A percentile compares a stretch with the other conserved stretches of the same genome.
phyloP scores from a whole-genome alignment of 2,329 filamentous ascomycete genomes.

The Apiospora koreana region DNA sequence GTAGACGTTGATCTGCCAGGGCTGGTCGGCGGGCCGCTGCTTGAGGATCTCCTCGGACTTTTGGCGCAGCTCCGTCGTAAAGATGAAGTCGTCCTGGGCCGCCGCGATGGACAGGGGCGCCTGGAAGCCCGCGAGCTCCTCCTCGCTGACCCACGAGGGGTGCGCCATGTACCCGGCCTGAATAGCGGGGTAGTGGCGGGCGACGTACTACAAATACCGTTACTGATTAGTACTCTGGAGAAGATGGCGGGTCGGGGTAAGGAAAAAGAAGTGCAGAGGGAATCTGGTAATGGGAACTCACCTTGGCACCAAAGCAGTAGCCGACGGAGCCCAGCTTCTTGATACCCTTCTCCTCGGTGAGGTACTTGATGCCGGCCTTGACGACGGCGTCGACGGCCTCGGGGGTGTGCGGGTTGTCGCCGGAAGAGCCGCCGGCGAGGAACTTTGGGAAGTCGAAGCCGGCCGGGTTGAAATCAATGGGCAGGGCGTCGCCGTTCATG shows the following conservation, averaged over 20 bases:
- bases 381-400: constrained; percentile 51
- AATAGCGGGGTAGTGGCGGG: constrained; percentile 67
- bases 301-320: constrained; percentile 77
- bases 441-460: constrained; percentile 45
- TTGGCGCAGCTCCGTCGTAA: constrained; percentile 64
- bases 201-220: constrained; percentile 56
- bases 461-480: constrained; percentile 51
- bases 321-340: constrained; percentile 66
- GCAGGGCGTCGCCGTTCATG: constrained; percentile 66
- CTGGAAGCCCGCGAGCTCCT: constrained; percentile 66
- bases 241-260: too few species aligned
- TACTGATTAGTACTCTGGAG: too few species aligned
- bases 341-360: constrained; percentile 56
- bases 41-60: constrained; percentile 64
- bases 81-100: constrained; percentile 65
- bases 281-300: constrained; percentile 28
- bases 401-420: constrained; percentile 51
- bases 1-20: constrained; percentile 79
- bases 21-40: constrained; percentile 46
- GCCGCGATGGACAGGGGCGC: constrained; percentile 69
- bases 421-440: constrained; percentile 43
- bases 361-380: constrained; percentile 52
- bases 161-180: constrained; percentile 77
- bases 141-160: constrained; percentile 71
- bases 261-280: too few species aligned